Conservation (phyloP, 2,329 filamentous ascomycete genomes). For the Cyclaneusma minus region DNA sequence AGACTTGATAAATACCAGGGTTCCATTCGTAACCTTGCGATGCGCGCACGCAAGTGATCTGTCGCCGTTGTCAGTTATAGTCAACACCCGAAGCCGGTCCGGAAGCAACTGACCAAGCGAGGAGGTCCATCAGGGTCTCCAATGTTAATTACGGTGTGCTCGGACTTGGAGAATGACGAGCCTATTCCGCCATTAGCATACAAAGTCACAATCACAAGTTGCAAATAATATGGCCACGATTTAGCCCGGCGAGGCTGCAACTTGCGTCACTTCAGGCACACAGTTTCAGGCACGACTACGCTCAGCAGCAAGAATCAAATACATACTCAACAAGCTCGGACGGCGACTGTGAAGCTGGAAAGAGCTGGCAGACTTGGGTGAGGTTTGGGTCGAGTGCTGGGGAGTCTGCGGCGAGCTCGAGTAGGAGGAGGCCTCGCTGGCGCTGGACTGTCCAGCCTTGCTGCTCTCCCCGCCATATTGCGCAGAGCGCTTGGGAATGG, state of each 20-base stretch:
- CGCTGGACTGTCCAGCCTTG: constrained; percentile 24
- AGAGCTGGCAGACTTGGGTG: constrained; percentile 19
- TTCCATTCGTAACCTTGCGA: constrained; percentile 77
- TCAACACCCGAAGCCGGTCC: constrained; percentile 1
- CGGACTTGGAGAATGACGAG: constrained; percentile 54
- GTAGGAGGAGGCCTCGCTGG: constrained; percentile 32
- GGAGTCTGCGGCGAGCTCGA: constrained; percentile 38
- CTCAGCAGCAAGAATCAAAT: too few relatives aligned
- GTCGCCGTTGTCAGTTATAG: constrained; percentile 4
- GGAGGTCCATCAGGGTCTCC: constrained; percentile 59
- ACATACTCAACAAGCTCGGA: constrained; percentile 46
- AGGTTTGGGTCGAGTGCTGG: constrained; percentile 25
- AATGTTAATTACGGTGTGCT: constrained; percentile 70
- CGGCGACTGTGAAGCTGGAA: constrained; percentile 35
- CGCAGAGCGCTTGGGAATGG: constrained; percentile 38
- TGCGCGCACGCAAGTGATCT: constrained; percentile 69
- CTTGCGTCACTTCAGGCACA: too few relatives aligned
- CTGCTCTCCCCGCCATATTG: constrained; percentile 20
- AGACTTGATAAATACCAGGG: constrained; percentile 34
- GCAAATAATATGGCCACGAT: too few relatives aligned
- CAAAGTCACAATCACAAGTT: too few relatives aligned
- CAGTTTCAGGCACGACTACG: too few relatives aligned
- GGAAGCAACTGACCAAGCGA: constrained; percentile 45
- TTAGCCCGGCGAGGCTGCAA: too few relatives aligned
- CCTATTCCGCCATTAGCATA: too few relatives aligned